These are phyloP conservation scores for Trichoderma atrobrunneum DNA, from an alignment of 2,329 filamentous ascomycete species.

Conservation along the genomic window DNA sequence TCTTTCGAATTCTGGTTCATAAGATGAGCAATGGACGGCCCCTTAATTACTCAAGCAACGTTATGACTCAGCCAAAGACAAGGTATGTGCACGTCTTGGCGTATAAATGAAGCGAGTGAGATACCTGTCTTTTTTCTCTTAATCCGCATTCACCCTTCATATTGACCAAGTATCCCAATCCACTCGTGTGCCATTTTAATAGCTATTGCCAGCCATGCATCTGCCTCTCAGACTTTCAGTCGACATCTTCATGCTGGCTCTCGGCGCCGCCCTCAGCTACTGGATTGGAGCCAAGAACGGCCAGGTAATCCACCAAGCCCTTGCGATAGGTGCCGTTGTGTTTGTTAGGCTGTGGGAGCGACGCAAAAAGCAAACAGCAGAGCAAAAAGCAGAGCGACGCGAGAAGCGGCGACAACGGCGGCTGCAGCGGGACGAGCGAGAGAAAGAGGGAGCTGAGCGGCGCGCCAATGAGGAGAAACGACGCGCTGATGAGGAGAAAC, in stretches of 20 bases:
- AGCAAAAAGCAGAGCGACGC: background rate
- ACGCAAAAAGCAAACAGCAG: background rate
- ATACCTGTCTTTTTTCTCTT: background rate
- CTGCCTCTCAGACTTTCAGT: background rate
- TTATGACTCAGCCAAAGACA: background rate
- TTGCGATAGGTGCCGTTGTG: background rate
- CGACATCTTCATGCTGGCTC: background rate
- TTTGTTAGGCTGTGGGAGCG: background rate
- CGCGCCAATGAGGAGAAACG: background rate
- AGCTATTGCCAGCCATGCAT: background rate
- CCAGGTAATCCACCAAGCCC: background rate
- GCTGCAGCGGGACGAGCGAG: background rate
- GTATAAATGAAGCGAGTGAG: background rate
- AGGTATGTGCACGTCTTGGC: background rate
- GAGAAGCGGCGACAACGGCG: background rate
- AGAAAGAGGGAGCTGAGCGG: fast-evolving
- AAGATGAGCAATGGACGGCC: background rate
- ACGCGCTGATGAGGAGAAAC: background rate
- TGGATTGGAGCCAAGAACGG: background rate
- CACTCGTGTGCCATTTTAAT: background rate
- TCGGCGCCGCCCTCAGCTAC: background rate
- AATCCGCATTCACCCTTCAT: background rate
- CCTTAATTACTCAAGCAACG: background rate
- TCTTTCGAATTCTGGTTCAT: background rate
- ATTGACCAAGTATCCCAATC: background rate